Evolutionary conservation across 495 filamentous ascomycete species (phyloP).

Genomic region (Hypomontagnella submonticulosa): DNA sequence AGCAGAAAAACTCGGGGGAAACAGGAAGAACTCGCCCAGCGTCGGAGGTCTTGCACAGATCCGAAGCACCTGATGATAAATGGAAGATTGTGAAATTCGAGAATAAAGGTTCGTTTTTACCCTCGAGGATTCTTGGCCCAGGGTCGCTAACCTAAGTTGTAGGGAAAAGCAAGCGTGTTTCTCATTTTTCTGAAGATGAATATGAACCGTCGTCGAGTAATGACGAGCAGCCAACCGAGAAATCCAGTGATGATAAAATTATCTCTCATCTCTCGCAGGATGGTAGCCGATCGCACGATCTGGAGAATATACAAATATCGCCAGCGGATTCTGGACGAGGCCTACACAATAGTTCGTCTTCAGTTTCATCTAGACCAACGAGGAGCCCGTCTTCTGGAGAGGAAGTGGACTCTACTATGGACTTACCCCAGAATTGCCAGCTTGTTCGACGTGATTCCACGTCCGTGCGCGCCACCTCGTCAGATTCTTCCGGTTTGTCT

Average conservation of each 20-base stretch:
- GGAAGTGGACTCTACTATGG: background rate
- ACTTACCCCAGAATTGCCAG: no score
- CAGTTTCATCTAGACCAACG: slow-evolving; percentile 8
- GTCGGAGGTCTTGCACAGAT: background rate
- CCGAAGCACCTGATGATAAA: background rate
- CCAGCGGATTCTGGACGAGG: background rate
- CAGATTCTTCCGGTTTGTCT: no score
- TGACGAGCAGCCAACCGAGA: slow-evolving; percentile 7
- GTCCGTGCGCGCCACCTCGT: no score
- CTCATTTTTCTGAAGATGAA: slow-evolving; percentile 22
- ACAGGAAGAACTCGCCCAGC: background rate
- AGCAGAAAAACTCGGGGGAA: background rate
- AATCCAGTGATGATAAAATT: background rate
- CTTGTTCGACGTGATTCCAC: no score
- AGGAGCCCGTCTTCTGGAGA: background rate
- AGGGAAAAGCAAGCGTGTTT: background rate
- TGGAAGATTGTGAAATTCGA: slow-evolving; percentile 6
- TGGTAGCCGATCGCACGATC: background rate
- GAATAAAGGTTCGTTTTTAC: slow-evolving; percentile 13
- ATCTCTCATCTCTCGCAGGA: background rate
- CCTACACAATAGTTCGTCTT: slow-evolving; percentile 14
- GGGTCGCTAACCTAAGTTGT: background rate
- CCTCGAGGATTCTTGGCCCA: background rate
- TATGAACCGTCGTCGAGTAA: slow-evolving; percentile 13
- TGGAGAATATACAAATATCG: background rate